Evolutionary conservation across 164 flowering plant genomes (phyloP), one percentile per base, ranked within the genome.

Genomic region (Liriodendron chinense): DNA sequence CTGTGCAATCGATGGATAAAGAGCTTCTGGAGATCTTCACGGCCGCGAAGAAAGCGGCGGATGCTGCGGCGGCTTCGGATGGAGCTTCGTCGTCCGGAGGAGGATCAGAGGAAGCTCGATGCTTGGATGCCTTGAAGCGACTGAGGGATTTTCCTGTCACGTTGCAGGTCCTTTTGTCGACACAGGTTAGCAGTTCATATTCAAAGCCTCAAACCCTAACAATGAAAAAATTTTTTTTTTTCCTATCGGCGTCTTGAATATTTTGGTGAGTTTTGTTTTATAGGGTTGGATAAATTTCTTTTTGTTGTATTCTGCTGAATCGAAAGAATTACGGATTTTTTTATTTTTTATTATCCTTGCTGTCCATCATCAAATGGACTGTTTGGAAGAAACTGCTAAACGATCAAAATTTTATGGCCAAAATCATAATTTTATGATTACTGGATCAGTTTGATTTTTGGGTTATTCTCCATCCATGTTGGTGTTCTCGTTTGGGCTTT

Each of bases 41-140:
- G 43, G 78, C 86, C 1, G 96, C 92, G 57, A 92, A 91, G 85
- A 91, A 87, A 72, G 94, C 98, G 14, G 98, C 97, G 0, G 97
- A 91, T 57, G 87, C 85, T 7, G 94, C 74, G 9, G 68, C 92
- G 0, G 85, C 84, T 2, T 75, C 62, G 1, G 83, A 76, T 12
- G 92, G 78, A 28, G 82, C 74, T 28, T 63, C 83, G 0, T 53
- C 59, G 20, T 53, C 59, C 13, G 76, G 86, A 10, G 71, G 64
- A 22, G 83, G 83, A 2, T 68, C 87, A n/a, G 92, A 91, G 68
- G 97, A 86, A 80, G 82, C 79, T 72, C 86, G 96, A 28, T 89
- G 94, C 83, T 70, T 89, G 72, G 95, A 94, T 50, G 89, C 89
- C 5, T 72, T 93, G 75, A 86, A 89, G 48, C 84, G 69, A 80